These are phyloP conservation scores for Hansenula sp. DNA, from an alignment of 1,139 yeast genomes.

Conservation along the genomic window DNA sequence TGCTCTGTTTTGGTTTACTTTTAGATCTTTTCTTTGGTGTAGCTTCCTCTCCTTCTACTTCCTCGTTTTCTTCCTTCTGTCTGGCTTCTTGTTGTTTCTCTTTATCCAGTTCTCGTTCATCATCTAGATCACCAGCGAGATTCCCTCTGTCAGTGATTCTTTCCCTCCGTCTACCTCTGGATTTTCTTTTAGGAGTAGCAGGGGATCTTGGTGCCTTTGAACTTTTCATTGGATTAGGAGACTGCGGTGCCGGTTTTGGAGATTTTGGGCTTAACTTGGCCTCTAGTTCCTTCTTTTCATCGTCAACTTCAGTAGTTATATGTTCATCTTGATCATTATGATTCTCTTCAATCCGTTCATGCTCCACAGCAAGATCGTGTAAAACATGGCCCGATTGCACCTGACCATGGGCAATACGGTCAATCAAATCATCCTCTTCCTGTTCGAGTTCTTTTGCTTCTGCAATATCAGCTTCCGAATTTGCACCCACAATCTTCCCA, in stretches of 20 bases:
- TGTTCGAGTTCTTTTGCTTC: conserved; percentile 12
- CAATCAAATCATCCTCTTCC: conserved; percentile 12
- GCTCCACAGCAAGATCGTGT: conserved; percentile 12
- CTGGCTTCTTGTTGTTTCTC: background rate
- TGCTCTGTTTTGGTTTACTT: background rate
- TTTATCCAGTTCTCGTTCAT: background rate
- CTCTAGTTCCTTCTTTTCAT: background rate
- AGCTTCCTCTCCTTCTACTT: background rate
- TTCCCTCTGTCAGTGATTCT: background rate
- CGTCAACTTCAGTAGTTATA: background rate
- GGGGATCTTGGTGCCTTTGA: background rate
- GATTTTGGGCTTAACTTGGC: background rate
- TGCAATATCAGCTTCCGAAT: conserved; percentile 15
- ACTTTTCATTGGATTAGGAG: too few relatives aligned
- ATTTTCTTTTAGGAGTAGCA: background rate
- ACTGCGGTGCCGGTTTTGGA: background rate
- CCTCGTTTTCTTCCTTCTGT: background rate
- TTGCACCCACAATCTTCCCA: conserved; percentile 25
- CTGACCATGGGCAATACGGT: conserved; percentile 13
- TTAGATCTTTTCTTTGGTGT: background rate
- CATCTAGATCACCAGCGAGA: conserved; percentile 1
- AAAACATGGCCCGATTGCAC: conserved; percentile 3
- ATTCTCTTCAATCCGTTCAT: conserved; percentile 12
- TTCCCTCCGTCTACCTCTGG: background rate
- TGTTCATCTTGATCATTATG: background rate